Evolutionary conservation across 2,329 filamentous ascomycete species (phyloP), one percentile per base, ranked within the genome.

Genomic region (Claviceps pazoutovae): DNA sequence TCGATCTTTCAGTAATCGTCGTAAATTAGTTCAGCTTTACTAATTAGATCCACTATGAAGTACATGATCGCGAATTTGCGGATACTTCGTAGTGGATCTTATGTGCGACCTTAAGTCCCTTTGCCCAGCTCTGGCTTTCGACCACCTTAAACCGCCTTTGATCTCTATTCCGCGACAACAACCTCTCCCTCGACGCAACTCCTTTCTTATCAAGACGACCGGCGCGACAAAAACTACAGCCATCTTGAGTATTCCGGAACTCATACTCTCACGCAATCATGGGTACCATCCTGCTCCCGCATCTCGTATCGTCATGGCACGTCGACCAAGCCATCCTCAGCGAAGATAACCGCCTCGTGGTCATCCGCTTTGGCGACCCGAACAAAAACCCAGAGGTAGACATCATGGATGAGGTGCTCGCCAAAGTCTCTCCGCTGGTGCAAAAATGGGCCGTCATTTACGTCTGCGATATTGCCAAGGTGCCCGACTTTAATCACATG

Each of bases 371-470:
- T 70, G 90, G 90, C 47, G 82, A 55, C 44, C 54, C 54, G 7
- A 55, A 45, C 54, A 55, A 88, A 60, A 89, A 95, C 68, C 81
- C 80, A 65, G 86, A 95, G 61, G 79, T 60, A 7, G 88, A 94
- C 69, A 79, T 76, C 64, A 81, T 80, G 76, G 93, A 97, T 68
- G 91, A 97, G 68, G 85, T 97, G 6, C 85, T 98, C 50, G 95
- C 91, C 76, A 88, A 79, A 61, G 94, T 98, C 63, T 88, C 91
- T 53, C 89, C 97, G 66, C 80, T 82, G 45, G 88, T 98, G 56
- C 94, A 95, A 73, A 95, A 90, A 73, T 95, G 93, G 64, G 86
- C 86, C 53, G 86, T 86, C 66, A 84, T 97, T 66, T 97, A 97
- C 70, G 79, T 94, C 50, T 96, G 90, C 76, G 90, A 97, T 66